Conservation (phyloP, 768 basidiomycete species). For the Rickenella mellea region DNA sequence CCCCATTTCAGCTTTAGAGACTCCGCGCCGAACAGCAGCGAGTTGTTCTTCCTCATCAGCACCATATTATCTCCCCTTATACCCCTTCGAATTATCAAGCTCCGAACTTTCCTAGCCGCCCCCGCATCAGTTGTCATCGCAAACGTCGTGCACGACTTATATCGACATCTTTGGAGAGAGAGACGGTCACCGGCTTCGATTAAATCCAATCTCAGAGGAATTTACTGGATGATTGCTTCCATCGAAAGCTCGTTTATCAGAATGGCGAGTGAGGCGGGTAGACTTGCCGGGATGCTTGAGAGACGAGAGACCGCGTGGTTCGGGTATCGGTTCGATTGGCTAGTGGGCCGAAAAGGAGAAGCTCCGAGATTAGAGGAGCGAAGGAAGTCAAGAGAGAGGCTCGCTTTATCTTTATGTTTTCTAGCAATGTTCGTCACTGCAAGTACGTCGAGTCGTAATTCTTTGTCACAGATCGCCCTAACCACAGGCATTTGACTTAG, state of each 20-base stretch:
- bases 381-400: too few species aligned
- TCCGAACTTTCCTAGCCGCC: too few species aligned
- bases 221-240: conserved; percentile 32
- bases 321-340: conserved; percentile 47
- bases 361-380: conserved; percentile 36
- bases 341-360: conserved; percentile 28
- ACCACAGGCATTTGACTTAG: too few species aligned
- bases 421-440: too few species aligned
- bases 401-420: too few species aligned
- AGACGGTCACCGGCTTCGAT: conserved; percentile 21
- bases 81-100: too few species aligned
- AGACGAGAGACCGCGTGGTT: conserved; percentile 30
- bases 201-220: conserved; percentile 24
- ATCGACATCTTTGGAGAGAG: conserved; percentile 37
- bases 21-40: conserved; percentile 38
- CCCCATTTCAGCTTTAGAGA: conserved; percentile 38
- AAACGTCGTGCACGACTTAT: conserved; percentile 39
- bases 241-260: conserved; percentile 42
- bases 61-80: too few species aligned
- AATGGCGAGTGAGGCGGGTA: conserved; percentile 40
- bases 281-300: conserved; percentile 33
- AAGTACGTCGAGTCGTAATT: too few species aligned
- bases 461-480: too few species aligned
- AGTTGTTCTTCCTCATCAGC: conserved; percentile 29
- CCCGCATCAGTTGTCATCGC: conserved; percentile 25